Evolutionary conservation across 2,329 filamentous ascomycete species (phyloP), one percentile per base, ranked within the genome.

Genomic region (Chaetothyriales sp.): DNA sequence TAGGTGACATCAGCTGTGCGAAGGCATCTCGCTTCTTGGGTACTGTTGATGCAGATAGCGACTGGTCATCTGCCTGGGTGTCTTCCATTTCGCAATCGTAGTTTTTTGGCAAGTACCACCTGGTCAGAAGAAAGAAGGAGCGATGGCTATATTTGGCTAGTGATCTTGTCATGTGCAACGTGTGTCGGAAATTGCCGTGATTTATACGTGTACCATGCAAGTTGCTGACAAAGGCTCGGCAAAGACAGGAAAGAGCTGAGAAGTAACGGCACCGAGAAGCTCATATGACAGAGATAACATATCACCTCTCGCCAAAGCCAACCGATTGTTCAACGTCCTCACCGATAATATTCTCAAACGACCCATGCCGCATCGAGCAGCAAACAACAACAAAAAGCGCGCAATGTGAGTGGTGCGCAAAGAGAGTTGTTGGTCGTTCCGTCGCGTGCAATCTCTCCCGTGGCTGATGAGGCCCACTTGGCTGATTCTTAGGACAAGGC

Each of bases 1-100:
- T 76, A 12, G 70, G 67, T 1, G 71, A 66, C 67, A 81, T 79
- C 50, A 81, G 69, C 54, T 78, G 72, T 48, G 74, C 63, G 62
- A 81, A 60, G 9, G 58, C 58, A 46, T 57, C 56, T 39, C 58
- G 57, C 47, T 58, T 57, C 32, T 45, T 50, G 43, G 44, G 22
- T 25, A 25, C n/a, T 5, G 9, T 36, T 32, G 45, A 47, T 26
- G 45, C 45, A 18, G 45, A 47, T 10, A 9, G 12, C 10, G 8
- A 12, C 20, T 10, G 19, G 5, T 47, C 26, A 8, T 32, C 20
- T 4, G 45, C 45, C 45, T 12, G 12, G 26, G 15, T 19, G 22
- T 47, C 20, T 18, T 47, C 19, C 43, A 45, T 45, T 12, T 10
- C 15, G n/a, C n/a, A n/a, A n/a, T n/a, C 10, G 15, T 15, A 9